Evolutionary conservation across 306 rosid genomes (phyloP).

Genomic region (Casuarina glauca): DNA sequence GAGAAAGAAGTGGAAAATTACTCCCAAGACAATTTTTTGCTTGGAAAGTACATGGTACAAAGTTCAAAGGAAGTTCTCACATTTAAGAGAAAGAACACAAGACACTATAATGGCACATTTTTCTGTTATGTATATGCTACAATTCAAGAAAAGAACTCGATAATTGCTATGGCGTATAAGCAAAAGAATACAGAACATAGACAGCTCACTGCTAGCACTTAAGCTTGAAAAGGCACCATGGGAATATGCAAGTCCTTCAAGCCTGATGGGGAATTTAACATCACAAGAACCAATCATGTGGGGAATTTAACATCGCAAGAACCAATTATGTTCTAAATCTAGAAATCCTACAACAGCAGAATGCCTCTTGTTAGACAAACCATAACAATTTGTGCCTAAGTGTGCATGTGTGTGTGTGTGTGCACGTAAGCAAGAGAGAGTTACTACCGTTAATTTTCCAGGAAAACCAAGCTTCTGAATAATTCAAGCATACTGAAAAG

Average conservation of each 20-base stretch:
- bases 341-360: slow-evolving; percentile 55
- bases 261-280: slow-evolving; percentile 88
- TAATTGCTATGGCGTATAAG: no score
- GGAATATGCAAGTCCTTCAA: slow-evolving; percentile 90
- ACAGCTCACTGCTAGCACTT: slow-evolving; percentile 28
- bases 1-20: no score
- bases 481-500: slow-evolving; percentile 84
- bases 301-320: no score
- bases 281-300: slow-evolving; percentile 85
- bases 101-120: no score
- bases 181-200: neutral
- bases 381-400: neutral
- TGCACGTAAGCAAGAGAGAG: neutral
- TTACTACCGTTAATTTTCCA: slow-evolving; percentile 74
- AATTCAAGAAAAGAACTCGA: no score
- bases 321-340: slow-evolving; percentile 58
- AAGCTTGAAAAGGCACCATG: slow-evolving; percentile 92
- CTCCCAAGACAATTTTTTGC: neutral
- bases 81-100: neutral
- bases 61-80: neutral
- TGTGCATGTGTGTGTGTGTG: neutral
- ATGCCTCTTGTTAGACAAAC: neutral
- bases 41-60: neutral
- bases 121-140: no score
- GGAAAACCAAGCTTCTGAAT: slow-evolving; percentile 91